A percentile compares a stretch with the other conserved stretches of the same genome.
These are phyloP conservation scores for Roridomyces roridus DNA, from an alignment of 768 basidiomycete species.

Conservation along the genomic window DNA sequence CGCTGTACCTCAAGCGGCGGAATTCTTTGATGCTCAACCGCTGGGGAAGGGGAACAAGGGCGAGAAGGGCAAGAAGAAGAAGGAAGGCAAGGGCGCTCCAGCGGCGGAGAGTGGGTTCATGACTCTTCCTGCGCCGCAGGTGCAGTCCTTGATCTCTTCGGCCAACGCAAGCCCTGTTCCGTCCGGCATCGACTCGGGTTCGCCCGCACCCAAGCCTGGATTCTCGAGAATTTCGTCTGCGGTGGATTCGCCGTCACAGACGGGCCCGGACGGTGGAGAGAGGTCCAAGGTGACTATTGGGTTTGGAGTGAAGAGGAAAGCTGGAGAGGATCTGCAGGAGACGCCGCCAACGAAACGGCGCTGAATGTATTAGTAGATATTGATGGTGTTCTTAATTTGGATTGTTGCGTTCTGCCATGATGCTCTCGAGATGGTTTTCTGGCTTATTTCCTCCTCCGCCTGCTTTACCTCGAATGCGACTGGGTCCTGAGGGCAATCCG, in stretches of 20 bases:
- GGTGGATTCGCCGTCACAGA: slow-evolving; percentile 55
- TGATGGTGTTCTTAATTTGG: background rate
- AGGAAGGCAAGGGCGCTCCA: slow-evolving; percentile 59
- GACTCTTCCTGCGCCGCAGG: slow-evolving; percentile 67
- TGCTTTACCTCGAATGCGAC: slow-evolving; percentile 64
- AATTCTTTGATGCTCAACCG: slow-evolving; percentile 82
- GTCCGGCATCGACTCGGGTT: slow-evolving; percentile 47
- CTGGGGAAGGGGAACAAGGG: slow-evolving; percentile 85
- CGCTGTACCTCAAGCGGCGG: slow-evolving; percentile 84
- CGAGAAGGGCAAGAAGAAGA: slow-evolving; percentile 83
- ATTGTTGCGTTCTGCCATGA: slow-evolving; percentile 27
- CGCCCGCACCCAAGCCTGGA: slow-evolving; percentile 73
- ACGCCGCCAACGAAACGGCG: slow-evolving; percentile 71
- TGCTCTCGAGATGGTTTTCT: slow-evolving; percentile 38
- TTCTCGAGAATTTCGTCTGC: slow-evolving; percentile 79
- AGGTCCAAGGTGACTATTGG: slow-evolving; percentile 80
- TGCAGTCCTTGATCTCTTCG: slow-evolving; percentile 43
- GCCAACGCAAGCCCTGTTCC: slow-evolving; percentile 54
- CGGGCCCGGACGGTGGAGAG: slow-evolving; percentile 65
- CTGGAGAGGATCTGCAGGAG: slow-evolving; percentile 68
- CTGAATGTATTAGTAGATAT: too few relatives aligned
- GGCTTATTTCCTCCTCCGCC: slow-evolving; percentile 29
- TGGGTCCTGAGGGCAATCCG: slow-evolving; percentile 54
- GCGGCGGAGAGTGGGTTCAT: slow-evolving; percentile 67
- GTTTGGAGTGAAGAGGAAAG: slow-evolving; percentile 82